Conservation (phyloP, 139 green algal genomes). For the Asterochloris erici region DNA sequence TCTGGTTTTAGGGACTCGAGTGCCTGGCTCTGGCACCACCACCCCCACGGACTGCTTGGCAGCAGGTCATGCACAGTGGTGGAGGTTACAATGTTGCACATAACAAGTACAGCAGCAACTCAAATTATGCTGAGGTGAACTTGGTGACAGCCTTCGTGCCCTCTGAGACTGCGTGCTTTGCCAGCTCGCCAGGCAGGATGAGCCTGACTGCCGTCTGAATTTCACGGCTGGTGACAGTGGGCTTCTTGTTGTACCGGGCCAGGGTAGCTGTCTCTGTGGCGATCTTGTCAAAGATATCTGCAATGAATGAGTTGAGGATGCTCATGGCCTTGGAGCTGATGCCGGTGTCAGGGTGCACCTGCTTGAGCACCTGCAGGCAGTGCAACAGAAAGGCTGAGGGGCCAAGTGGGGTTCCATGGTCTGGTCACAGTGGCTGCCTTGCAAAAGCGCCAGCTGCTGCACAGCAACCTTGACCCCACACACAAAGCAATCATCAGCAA, state of each 20-base stretch:
- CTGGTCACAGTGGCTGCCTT: not conserved
- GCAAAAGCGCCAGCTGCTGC: too few species aligned
- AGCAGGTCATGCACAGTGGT: too few species aligned
- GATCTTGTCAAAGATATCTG: constrained; percentile 84
- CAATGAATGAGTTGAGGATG: constrained; percentile 96
- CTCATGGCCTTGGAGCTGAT: constrained; percentile 96
- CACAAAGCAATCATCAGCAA: too few species aligned
- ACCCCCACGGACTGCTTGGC: too few species aligned
- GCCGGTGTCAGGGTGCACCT: constrained; percentile 96
- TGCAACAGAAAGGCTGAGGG: not conserved
- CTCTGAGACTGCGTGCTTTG: constrained; percentile 82
- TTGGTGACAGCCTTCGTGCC: constrained; percentile 93
- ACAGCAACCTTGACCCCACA: too few species aligned
- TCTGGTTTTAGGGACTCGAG: too few species aligned
- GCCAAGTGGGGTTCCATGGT: not conserved
- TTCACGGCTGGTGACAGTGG: constrained; percentile 78
- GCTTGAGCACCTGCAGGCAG: constrained; percentile 20
- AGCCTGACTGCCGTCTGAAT: constrained; percentile 84
- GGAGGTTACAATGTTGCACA: too few species aligned
- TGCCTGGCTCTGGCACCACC: too few species aligned
- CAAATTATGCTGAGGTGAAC: constrained; percentile 68
- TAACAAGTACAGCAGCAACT: too few species aligned
- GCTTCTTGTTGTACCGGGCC: constrained; percentile 74
- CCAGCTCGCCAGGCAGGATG: constrained; percentile 83
- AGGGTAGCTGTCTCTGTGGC: constrained; percentile 65